A percentile compares a stretch with the other conserved stretches of the same genome.
Conservation (phyloP, 345 rosid genomes). For the Citrus maxima region DNA sequence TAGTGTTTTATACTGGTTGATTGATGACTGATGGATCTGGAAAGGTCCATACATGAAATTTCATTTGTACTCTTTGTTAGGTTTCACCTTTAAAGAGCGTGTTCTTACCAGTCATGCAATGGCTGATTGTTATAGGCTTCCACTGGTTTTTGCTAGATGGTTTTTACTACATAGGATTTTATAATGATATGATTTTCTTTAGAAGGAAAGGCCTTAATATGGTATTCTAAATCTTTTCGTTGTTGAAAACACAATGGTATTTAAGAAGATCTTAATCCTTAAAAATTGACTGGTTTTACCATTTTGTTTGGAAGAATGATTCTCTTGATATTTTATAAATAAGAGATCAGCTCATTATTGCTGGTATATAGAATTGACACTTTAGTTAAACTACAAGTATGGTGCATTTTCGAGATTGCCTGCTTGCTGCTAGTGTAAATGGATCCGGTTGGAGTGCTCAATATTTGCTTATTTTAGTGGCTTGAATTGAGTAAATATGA, state of each 20-base stretch:
- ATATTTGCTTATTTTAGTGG: neutral
- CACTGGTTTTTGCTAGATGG: neutral
- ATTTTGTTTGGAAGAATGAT: neutral
- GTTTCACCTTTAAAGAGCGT: neutral
- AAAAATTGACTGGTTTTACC: neutral
- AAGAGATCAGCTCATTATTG: neutral
- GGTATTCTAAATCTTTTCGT: neutral
- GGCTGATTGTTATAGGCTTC: neutral
- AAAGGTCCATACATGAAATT: neutral
- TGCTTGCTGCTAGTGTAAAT: neutral
- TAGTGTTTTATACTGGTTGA: neutral
- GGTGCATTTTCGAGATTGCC: neutral
- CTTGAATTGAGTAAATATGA: neutral
- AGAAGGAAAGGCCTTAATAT: neutral
- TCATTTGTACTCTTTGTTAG: neutral
- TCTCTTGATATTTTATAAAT: neutral
- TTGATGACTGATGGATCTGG: neutral
- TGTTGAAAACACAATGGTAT: neutral
- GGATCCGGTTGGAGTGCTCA: neutral
- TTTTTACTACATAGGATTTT: neutral
- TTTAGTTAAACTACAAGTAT: neutral
- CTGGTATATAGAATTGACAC: neutral
- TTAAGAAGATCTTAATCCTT: neutral
- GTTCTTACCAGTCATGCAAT: neutral
- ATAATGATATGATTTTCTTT: neutral